These are phyloP conservation scores for Posidonia australis DNA, from an alignment of 106 monocot species.

Conservation along the genomic window DNA sequence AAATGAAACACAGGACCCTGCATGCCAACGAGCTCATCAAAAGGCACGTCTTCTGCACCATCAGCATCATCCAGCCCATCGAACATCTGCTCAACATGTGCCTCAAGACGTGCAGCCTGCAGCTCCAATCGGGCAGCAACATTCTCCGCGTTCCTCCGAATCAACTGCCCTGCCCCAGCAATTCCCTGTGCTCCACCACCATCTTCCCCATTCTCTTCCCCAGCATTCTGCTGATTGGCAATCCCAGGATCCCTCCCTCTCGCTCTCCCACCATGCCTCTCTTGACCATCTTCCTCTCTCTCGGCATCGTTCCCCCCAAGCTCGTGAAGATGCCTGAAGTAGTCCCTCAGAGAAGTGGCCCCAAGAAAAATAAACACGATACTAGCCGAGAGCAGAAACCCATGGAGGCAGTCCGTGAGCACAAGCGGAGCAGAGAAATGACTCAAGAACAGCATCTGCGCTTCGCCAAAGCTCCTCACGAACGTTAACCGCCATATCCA, in stretches of 20 bases:
- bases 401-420: slow-evolving; percentile 91
- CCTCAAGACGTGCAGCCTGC: slow-evolving; percentile 91
- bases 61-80: slow-evolving; percentile 99
- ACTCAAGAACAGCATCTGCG: slow-evolving; percentile 84
- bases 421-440: slow-evolving; percentile 71
- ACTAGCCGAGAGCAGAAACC: slow-evolving; percentile 90
- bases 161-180: slow-evolving; percentile 74
- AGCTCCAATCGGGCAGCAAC: slow-evolving; percentile 91
- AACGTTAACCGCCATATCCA: slow-evolving; percentile 98
- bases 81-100: slow-evolving; percentile 99
- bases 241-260: slow-evolving; percentile 52
- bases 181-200: slow-evolving; percentile 60
- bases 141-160: slow-evolving; percentile 98
- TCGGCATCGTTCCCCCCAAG: slow-evolving; percentile 79
- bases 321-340: slow-evolving; percentile 82
- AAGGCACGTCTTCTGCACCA: slow-evolving; percentile 99
- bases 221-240: slow-evolving; percentile 48
- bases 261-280: slow-evolving; percentile 80
- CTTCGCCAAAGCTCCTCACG: slow-evolving; percentile 88
- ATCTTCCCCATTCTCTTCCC: slow-evolving; percentile 73
- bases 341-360: slow-evolving; percentile 94
- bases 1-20: slow-evolving; percentile 97
- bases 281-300: slow-evolving; percentile 80
- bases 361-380: slow-evolving; percentile 99
- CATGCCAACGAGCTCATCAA: slow-evolving; percentile 99